Base-by-base conservation (phyloP, 768 basidiomycete genomes). In the Phanerodontia chrysosporium region DNA sequence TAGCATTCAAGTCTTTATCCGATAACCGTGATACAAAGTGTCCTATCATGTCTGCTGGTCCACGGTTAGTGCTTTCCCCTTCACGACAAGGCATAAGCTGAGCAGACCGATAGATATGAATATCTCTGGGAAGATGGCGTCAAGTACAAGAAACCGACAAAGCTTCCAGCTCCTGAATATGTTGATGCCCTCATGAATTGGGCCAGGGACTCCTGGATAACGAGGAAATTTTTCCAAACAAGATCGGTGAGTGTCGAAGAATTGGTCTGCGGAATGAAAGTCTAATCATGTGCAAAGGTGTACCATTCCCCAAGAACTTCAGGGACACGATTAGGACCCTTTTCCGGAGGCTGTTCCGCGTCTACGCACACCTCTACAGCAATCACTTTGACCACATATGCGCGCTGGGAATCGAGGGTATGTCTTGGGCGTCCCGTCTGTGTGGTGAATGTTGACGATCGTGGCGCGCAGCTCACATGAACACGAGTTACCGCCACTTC, bases 371-470 rank as follows among this genome's bases (percentile, higher is more conserved):
- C 72, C 87, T 98, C 69, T 99, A 99, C 78, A 96, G 95, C 79
- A 96, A 94, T 65, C 97, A 99, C 74, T 98, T 99, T 72, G 97
- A 98, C 67, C 96, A 98, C 67, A 92, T 98, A 59, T 98, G 96
- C 72, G 97, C 97, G 14, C 76, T 99, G 48, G 95, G 95, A 5
- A 98, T 99, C 54, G 97, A 99, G 83, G 96, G 96, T 96, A 61
- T 42, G 77, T 55, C 61, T 14, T 27, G 48, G 32, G 21, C 30
- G 27, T 45, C 51, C 45, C 45, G 44, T 51, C 51, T 54, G 58
- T 32, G 22, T 12, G 18, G 35, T 55, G 29, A 51, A 18, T 36
- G 39, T 10, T 56, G 55, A 56, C 30, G 45, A 8, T 27, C n/a
- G 39, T 18, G 18, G 4, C 4, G 24, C 21, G 16, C 63, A 98